Evolutionary conservation across 108 stramenopile species (phyloP).

Genomic region (Nitzschia inconspicua): DNA sequence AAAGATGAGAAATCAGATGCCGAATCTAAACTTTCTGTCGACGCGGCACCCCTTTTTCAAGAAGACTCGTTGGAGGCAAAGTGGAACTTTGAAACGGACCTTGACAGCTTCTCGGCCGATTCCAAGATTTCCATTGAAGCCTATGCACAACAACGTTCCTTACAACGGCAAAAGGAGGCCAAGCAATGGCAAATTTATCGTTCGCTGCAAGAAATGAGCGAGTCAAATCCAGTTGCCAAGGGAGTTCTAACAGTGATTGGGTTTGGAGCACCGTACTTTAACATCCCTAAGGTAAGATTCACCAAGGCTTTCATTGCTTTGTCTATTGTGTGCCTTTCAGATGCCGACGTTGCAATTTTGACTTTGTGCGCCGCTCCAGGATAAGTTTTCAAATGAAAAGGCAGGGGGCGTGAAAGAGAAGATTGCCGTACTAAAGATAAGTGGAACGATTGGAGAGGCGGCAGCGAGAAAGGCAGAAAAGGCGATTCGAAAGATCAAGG

Average conservation of each 20-base stretch:
- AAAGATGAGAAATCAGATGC: slow-evolving; percentile 22
- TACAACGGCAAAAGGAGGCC: slow-evolving; percentile 1
- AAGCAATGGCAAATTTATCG: neutral
- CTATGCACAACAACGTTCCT: slow-evolving; percentile 12
- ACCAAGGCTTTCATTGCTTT: neutral
- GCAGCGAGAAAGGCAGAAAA: slow-evolving; percentile 40
- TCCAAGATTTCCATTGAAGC: slow-evolving; percentile 20
- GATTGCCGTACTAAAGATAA: slow-evolving; percentile 59
- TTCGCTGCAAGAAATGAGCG: neutral
- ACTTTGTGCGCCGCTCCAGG: neutral
- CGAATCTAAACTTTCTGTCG: neutral
- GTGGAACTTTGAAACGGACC: slow-evolving; percentile 16
- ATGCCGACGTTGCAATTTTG: too few relatives aligned
- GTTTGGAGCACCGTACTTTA: neutral
- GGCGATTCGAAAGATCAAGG: slow-evolving; percentile 52
- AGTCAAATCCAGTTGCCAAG: neutral
- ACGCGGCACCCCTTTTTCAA: too few relatives aligned
- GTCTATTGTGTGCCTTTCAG: too few relatives aligned
- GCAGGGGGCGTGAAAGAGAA: slow-evolving; percentile 30
- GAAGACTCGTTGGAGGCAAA: slow-evolving; percentile 10
- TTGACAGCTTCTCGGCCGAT: slow-evolving; percentile 29
- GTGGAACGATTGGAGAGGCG: slow-evolving; percentile 50
- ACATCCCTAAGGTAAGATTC: neutral
- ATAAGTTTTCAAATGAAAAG: neutral
- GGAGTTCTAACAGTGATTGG: neutral